A percentile compares a stretch with the other conserved stretches of the same genome.
Conservation (phyloP, 2,329 filamentous ascomycete genomes). For the Rachicladosporium sp. region DNA sequence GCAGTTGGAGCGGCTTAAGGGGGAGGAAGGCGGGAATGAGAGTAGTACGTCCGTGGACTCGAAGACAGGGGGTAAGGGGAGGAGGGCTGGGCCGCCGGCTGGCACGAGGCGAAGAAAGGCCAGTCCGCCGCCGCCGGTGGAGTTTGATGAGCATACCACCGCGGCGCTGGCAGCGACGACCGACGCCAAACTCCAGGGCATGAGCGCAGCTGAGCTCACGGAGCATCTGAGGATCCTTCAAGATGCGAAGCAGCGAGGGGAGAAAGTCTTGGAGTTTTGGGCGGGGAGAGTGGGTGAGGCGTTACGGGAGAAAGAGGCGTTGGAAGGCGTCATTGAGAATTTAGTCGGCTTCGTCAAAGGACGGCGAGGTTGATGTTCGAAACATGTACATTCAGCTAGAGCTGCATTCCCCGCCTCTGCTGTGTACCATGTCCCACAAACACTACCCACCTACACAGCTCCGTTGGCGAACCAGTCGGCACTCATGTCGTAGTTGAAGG, state of each 20-base stretch:
- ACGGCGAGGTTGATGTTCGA: slow-evolving; percentile 40
- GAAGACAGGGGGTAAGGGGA: slow-evolving; percentile 11
- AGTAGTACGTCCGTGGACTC: slow-evolving; percentile 21
- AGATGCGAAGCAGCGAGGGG: slow-evolving; percentile 57
- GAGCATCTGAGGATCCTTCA: slow-evolving; percentile 59
- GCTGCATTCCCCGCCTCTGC: too few species aligned
- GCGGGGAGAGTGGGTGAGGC: slow-evolving; percentile 74
- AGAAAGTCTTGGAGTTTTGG: slow-evolving; percentile 78
- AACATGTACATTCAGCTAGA: too few species aligned
- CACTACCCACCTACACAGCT: too few species aligned
- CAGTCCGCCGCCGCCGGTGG: slow-evolving; percentile 56
- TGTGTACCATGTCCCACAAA: too few species aligned
- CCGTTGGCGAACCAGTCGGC: too few species aligned
- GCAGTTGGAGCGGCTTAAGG: slow-evolving; percentile 27
- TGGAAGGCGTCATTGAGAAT: slow-evolving; percentile 95
- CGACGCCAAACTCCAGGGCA: slow-evolving; percentile 65
- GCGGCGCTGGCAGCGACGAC: slow-evolving; percentile 72
- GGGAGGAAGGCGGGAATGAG: slow-evolving; percentile 16
- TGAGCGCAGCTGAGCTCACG: slow-evolving; percentile 65
- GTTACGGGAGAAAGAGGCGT: slow-evolving; percentile 79
- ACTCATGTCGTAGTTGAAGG: too few species aligned
- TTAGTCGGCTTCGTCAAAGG: slow-evolving; percentile 57
- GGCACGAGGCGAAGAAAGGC: slow-evolving; percentile 32
- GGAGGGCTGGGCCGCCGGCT: slow-evolving; percentile 2
- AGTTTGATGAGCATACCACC: slow-evolving; percentile 67